Conservation (phyloP, 163 green algal genomes). For the Scenedesmus sp. region DNA sequence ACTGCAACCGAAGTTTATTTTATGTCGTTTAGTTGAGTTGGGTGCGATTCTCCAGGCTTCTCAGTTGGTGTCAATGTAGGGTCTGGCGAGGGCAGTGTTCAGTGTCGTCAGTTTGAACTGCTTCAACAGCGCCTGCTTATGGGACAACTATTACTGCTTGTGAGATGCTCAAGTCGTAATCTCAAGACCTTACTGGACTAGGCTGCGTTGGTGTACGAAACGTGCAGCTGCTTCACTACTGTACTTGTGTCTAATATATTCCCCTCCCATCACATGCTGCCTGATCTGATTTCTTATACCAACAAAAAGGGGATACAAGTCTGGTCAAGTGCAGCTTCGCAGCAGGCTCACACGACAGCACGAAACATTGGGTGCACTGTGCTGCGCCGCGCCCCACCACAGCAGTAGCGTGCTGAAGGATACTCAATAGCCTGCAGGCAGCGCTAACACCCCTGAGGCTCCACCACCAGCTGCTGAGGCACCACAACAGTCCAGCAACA, state of each 20-base stretch:
- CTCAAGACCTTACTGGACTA: not conserved
- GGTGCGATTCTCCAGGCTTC: too few relatives aligned
- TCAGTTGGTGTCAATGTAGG: not conserved
- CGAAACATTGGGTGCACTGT: too few relatives aligned
- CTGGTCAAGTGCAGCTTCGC: too few relatives aligned
- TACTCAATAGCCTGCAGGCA: not conserved
- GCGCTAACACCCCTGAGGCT: not conserved
- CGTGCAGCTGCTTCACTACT: not conserved
- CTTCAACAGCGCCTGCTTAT: not conserved
- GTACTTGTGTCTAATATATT: not conserved
- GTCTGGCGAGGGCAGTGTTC: not conserved
- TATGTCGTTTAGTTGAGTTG: not conserved
- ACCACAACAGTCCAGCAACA: not conserved
- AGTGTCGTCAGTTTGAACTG: not conserved
- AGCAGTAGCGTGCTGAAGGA: not conserved
- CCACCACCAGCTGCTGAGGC: not conserved
- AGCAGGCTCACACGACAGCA: too few relatives aligned
- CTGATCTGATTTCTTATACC: not conserved
- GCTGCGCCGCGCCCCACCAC: not conserved
- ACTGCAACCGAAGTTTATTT: not conserved
- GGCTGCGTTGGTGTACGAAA: not conserved
- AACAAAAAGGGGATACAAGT: too few relatives aligned
- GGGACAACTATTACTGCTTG: not conserved
- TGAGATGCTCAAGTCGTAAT: not conserved
- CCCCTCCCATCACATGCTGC: not conserved